Evolutionary conservation across 352 stramenopile species (phyloP).

Genomic region (Phytophthora fragariaefolia): DNA sequence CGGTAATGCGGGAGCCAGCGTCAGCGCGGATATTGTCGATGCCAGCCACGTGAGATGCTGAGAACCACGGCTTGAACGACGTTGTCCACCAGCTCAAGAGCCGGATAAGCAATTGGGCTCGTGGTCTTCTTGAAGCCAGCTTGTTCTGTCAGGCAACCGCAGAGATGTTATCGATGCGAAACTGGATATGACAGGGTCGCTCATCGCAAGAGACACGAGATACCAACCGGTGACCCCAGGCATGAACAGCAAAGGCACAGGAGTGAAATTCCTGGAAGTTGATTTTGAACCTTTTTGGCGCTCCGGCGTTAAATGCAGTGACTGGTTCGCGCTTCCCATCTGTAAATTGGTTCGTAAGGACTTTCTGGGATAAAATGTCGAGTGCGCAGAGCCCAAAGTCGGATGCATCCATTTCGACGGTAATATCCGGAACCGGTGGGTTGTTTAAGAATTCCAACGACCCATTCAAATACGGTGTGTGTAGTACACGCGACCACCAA

Average conservation of each 20-base stretch:
- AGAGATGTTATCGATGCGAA: too few relatives aligned
- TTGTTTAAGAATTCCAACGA: conserved; percentile 8
- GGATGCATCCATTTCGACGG: conserved; percentile 1
- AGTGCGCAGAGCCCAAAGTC: conserved; percentile 19
- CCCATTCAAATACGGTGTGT: conserved; percentile 10
- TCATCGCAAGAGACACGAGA: too few relatives aligned
- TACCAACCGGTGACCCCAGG: not conserved
- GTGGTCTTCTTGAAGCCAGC: too few relatives aligned
- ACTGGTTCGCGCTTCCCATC: not conserved
- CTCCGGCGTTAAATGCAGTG: not conserved
- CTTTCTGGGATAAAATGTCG: not conserved
- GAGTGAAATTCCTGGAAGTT: conserved; percentile 29
- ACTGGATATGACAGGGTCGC: conserved; percentile 11
- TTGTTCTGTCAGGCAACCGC: too few relatives aligned
- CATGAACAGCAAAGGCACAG: conserved; percentile 2
- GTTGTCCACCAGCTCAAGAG: conserved; percentile 8
- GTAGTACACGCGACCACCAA: conserved; percentile 24
- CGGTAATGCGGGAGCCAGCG: not conserved
- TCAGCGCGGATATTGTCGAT: not conserved
- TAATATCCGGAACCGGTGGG: not conserved
- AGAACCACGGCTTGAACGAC: not conserved
- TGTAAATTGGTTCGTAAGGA: not conserved
- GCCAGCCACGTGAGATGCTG: not conserved
- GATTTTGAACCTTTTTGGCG: conserved; percentile 20
- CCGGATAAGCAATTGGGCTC: conserved; percentile 10